phyloP scores from a whole-genome alignment of 352 stramenopile species.

The Phytophthora pseudosyringae region DNA sequence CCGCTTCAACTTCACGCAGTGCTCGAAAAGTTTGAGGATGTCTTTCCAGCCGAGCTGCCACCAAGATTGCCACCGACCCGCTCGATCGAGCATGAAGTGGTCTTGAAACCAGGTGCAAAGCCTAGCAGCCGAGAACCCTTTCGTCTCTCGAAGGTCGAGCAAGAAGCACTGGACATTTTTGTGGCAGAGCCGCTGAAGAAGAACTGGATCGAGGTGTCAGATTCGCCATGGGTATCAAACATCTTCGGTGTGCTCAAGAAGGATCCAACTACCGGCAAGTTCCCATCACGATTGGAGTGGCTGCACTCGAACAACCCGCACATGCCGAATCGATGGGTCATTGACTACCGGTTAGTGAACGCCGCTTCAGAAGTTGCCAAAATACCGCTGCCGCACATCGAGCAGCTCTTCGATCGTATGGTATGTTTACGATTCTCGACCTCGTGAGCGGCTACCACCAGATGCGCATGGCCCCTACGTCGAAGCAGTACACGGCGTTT shows the following conservation, averaged over 20 bases:
- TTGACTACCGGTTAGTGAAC: constrained; percentile 5
- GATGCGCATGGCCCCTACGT: constrained; percentile 15
- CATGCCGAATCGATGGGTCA: constrained; percentile 12
- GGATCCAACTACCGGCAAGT: constrained; percentile 7
- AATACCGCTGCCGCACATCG: constrained; percentile 10
- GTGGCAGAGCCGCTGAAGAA: no score
- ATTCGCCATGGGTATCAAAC: constrained; percentile 18
- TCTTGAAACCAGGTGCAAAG: no score
- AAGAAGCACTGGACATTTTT: no score
- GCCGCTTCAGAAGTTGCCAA: constrained; percentile 6
- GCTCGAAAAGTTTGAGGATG: no score
- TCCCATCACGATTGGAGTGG: constrained; percentile 5
- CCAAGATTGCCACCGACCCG: no score
- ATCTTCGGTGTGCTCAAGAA: constrained; percentile 20
- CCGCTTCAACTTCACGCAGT: no score
- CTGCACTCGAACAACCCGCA: background rate
- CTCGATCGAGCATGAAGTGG: no score
- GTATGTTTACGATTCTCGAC: constrained; percentile 28
- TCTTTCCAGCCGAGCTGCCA: no score
- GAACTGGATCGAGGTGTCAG: no score
- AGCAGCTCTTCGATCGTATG: constrained; percentile 9
- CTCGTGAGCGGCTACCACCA: constrained; percentile 38
- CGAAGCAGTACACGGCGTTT: constrained; percentile 35
- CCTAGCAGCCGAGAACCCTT: no score
- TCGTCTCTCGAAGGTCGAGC: no score